These are phyloP conservation scores for Gnomoniopsis sp. DNA, from an alignment of 2,329 filamentous ascomycete species.

Conservation along the genomic window DNA sequence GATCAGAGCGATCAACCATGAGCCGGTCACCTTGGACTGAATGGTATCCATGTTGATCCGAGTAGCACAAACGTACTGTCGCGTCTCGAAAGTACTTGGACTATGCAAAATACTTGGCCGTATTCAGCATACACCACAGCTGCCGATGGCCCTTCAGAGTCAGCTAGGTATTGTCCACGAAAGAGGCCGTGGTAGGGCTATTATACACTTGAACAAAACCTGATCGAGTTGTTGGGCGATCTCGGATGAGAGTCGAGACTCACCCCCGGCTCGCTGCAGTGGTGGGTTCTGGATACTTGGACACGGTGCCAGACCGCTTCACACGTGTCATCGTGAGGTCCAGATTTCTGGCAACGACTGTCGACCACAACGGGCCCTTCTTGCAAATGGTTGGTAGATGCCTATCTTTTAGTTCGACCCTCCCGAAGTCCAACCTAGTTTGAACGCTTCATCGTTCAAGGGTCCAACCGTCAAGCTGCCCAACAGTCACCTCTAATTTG, in stretches of 20 bases:
- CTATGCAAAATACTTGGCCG: too few relatives aligned
- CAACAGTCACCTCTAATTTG: not conserved
- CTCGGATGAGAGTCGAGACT: not conserved
- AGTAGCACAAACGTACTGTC: not conserved
- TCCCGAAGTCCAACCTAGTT: not conserved
- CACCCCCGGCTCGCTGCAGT: not conserved
- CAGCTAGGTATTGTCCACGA: too few relatives aligned
- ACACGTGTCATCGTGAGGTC: not conserved
- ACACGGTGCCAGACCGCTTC: not conserved
- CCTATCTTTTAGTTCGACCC: not conserved
- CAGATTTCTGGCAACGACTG: not conserved
- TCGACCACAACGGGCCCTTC: not conserved
- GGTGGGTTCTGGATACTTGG: not conserved
- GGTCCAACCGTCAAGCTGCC: too few relatives aligned
- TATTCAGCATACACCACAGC: too few relatives aligned
- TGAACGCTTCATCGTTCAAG: not conserved
- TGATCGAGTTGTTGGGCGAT: not conserved
- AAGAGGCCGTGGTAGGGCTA: too few relatives aligned
- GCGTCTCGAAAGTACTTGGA: too few relatives aligned
- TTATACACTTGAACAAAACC: too few relatives aligned
- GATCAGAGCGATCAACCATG: constrained; percentile 16
- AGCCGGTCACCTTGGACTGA: constrained; percentile 8
- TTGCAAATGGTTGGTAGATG: not conserved
- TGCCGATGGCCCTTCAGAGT: too few relatives aligned
- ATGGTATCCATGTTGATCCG: constrained; percentile 2